phyloP scores from a whole-genome alignment of 352 stramenopile species.

The Pythium apleroticum region DNA sequence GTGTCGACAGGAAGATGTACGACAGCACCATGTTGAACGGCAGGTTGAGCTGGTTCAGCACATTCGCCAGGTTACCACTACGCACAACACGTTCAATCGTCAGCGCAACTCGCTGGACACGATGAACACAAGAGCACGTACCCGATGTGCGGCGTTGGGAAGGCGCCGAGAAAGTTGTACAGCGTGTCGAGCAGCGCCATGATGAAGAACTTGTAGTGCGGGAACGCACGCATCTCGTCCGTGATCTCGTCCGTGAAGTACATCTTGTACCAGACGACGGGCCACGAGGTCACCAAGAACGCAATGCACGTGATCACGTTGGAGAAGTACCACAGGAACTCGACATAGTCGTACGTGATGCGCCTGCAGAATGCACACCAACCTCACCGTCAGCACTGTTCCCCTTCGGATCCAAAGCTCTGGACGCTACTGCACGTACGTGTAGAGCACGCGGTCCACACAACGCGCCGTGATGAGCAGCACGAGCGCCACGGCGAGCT shows the following conservation, averaged over 20 bases:
- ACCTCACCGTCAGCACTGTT: not conserved
- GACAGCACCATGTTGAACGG: slow-evolving; percentile 88
- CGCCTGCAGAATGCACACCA: slow-evolving; percentile 38
- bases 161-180: slow-evolving; percentile 80
- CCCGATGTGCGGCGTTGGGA: slow-evolving; percentile 85
- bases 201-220: slow-evolving; percentile 86
- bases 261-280: slow-evolving; percentile 83
- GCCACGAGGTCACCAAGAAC: slow-evolving; percentile 74
- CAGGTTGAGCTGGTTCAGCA: slow-evolving; percentile 82
- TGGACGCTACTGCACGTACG: slow-evolving; percentile 41
- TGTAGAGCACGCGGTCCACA: slow-evolving; percentile 85
- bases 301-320: slow-evolving; percentile 80
- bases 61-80: slow-evolving; percentile 84
- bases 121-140: slow-evolving; percentile 21
- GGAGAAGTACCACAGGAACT: slow-evolving; percentile 87
- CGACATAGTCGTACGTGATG: slow-evolving; percentile 87
- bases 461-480: slow-evolving; percentile 78
- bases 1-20: slow-evolving; percentile 74
- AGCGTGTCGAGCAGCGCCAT: slow-evolving; percentile 87
- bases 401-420: not conserved
- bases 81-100: not conserved
- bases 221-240: slow-evolving; percentile 75
- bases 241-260: slow-evolving; percentile 87
- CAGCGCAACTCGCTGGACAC: not conserved
- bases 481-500: slow-evolving; percentile 76